Conservation (phyloP, 2,329 filamentous ascomycete species). For the Microcera coccophila region DNA sequence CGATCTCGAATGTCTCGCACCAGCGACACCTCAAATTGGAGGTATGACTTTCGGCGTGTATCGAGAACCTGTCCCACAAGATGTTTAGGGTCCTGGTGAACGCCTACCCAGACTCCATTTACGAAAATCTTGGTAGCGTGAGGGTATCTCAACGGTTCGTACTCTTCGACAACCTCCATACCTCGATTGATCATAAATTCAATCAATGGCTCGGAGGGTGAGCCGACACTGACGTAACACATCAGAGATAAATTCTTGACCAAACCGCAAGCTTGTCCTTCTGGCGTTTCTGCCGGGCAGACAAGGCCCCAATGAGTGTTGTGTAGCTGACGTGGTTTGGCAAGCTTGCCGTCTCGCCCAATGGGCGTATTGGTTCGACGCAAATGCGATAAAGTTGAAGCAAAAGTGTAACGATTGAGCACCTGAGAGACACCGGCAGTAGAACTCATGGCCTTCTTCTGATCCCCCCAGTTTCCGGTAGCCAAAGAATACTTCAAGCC, state of each 20-base stretch:
- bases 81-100: slow-evolving; percentile 83
- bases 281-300: slow-evolving; percentile 93
- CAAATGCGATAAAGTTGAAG: slow-evolving; percentile 94
- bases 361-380: slow-evolving; percentile 97
- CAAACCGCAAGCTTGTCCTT: slow-evolving; percentile 95
- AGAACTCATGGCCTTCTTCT: slow-evolving; percentile 94
- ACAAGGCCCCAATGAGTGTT: slow-evolving; percentile 99
- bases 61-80: slow-evolving; percentile 75
- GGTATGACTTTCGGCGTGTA: slow-evolving; percentile 73
- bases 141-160: slow-evolving; percentile 77
- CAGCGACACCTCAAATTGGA: slow-evolving; percentile 89
- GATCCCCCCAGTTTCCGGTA: slow-evolving; percentile 98
- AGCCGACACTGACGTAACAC: slow-evolving; percentile 97
- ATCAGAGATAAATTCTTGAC: slow-evolving; percentile 98
- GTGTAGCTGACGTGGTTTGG: slow-evolving; percentile 94
- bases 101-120: slow-evolving; percentile 96
- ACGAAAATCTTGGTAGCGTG: slow-evolving; percentile 97
- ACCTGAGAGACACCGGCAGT: slow-evolving; percentile 98
- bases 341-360: slow-evolving; percentile 94
- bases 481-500: slow-evolving; percentile 95
- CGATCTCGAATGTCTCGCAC: slow-evolving; percentile 94
- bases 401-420: slow-evolving; percentile 94
- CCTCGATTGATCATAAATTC: slow-evolving; percentile 94
- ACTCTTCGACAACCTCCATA: slow-evolving; percentile 96
- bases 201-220: slow-evolving; percentile 81